phyloP scores from a whole-genome alignment of 495 filamentous ascomycete species.

The Usnea hakonensis region DNA sequence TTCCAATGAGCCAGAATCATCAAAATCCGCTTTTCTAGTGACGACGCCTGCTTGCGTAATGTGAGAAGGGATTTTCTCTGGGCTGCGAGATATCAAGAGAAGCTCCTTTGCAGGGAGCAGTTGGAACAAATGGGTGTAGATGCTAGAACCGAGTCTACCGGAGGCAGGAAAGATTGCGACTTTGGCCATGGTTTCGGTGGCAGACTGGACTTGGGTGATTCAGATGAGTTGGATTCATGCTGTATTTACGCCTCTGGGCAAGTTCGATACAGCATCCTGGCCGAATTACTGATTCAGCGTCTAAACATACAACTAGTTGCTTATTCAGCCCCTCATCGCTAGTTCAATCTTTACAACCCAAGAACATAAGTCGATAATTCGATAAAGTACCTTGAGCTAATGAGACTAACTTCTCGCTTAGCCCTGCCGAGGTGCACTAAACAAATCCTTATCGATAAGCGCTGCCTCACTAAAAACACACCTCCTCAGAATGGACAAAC shows the following conservation, averaged over 20 bases:
- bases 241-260: too few relatives aligned
- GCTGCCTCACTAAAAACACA: neutral
- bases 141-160: slow-evolving; percentile 41
- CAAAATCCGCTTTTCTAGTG: slow-evolving; percentile 35
- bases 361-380: too few relatives aligned
- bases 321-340: too few relatives aligned
- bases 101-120: slow-evolving; percentile 35
- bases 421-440: too few relatives aligned
- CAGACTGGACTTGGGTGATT: neutral
- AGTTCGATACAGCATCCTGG: too few relatives aligned
- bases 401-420: too few relatives aligned
- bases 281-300: too few relatives aligned
- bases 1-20: slow-evolving; percentile 27
- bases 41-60: slow-evolving; percentile 28
- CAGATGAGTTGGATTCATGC: too few relatives aligned
- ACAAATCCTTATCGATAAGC: too few relatives aligned
- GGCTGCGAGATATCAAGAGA: slow-evolving; percentile 40
- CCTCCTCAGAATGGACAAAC: neutral
- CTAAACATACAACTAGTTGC: too few relatives aligned
- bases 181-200: slow-evolving; percentile 19
- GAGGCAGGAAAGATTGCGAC: slow-evolving; percentile 47
- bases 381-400: too few relatives aligned
- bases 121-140: slow-evolving; percentile 37
- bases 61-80: slow-evolving; percentile 30
- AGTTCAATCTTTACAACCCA: too few relatives aligned